Base-by-base conservation (phyloP, 106 monocot genomes). In the Dendrobium huoshanense region DNA sequence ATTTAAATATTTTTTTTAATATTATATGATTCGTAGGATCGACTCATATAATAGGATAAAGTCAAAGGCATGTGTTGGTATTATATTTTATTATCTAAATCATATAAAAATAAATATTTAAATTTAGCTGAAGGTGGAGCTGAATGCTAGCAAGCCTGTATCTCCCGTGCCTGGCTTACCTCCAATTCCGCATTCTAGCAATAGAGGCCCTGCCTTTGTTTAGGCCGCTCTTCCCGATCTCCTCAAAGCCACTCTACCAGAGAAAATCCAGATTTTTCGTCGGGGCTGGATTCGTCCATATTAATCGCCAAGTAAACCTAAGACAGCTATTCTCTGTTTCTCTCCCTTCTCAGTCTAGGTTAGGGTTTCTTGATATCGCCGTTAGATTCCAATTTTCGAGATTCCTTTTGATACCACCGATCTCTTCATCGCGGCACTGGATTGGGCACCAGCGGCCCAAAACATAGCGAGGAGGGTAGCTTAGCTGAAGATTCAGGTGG, bases 351-450 rank as follows among this genome's bases (percentile, higher is more conserved):
- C 27, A 7, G 9, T 49, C 11, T 13, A 37, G 76, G 13, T 51
- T 76, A 76, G 76, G 76, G 76, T 76, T 76, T 76, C 49, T 47
- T 47, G 17, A 49, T 25, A 15, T 49, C 49, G 76, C 7, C 49
- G 18, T 47, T 15, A 3, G 3, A 2, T 15, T 10, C 0, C 76
- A 25, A 49, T 24, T 41, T 24, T 76, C 49, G 70, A 44, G 74
- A 43, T 74, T 74, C 7, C 16, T 20, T 13, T 20, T 41, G 9
- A 44, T 13, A 74, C 42, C 20, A 17, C 22, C 4, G 76, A 48
- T 47, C 27, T 49, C 19, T 8, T 49, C 27, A 15, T 76, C 49
- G 49, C 25, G 7, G 20, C 43, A 75, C 74, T 17, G 43, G 20
- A 6, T 44, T 20, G 19, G n/a, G 74, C 19, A 18, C 19, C 4